Conservation (phyloP, 2,329 filamentous ascomycete genomes). For the Capronia americana region DNA sequence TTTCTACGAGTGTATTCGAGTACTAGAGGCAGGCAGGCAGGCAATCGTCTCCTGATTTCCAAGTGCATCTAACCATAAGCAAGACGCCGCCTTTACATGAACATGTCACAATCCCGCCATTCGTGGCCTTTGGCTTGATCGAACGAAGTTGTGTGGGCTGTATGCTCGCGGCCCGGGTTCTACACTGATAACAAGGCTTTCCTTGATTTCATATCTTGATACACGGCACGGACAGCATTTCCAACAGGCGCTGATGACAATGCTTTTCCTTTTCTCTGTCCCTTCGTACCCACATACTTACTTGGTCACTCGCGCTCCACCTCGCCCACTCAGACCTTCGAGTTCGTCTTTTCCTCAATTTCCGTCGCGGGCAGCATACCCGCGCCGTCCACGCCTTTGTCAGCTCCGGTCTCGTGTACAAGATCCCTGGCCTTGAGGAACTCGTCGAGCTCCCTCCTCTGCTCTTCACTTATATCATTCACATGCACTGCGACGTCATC, state of each 20-base stretch:
- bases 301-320: neutral
- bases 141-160: neutral
- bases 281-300: neutral
- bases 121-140: neutral
- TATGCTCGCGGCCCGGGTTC: neutral
- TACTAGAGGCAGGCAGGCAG: neutral
- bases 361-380: neutral
- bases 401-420: constrained; percentile 8
- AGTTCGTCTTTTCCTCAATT: neutral
- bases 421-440: constrained; percentile 30
- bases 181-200: no score
- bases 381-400: neutral
- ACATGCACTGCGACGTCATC: constrained; percentile 59
- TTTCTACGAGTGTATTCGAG: neutral
- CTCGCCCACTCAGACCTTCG: neutral
- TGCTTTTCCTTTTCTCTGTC: neutral
- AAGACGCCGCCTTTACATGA: neutral
- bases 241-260: neutral
- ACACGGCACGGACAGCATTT: neutral
- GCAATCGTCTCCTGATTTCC: neutral
- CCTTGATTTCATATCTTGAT: no score
- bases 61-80: neutral
- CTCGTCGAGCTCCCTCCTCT: constrained; percentile 37
- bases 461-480: constrained; percentile 52
- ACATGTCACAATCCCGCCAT: no score